phyloP scores from a whole-genome alignment of 768 basidiomycete species.

The Macrolepiota albuminosa region DNA sequence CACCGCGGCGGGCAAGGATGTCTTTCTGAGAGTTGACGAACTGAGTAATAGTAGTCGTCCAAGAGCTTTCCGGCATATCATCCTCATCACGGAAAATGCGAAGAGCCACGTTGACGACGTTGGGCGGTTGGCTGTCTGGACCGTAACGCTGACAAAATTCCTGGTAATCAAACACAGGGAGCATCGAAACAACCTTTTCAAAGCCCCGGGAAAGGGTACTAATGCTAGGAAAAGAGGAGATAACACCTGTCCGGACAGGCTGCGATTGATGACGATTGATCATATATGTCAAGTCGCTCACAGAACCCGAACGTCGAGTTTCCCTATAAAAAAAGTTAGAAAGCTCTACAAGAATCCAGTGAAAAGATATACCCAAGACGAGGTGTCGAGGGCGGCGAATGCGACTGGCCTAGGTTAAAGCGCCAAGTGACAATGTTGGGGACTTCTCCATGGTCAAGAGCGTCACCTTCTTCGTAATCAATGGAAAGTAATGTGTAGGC shows the following conservation, averaged over 20 bases:
- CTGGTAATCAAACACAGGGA: constrained; percentile 67
- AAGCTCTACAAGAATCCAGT: background rate
- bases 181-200: constrained; percentile 60
- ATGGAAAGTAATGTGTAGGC: constrained; percentile 89
- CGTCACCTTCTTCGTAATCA: constrained; percentile 93
- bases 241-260: constrained; percentile 85
- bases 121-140: constrained; percentile 68
- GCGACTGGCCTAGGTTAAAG: constrained; percentile 89
- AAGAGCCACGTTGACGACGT: constrained; percentile 91
- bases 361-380: constrained; percentile 44
- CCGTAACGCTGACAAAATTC: constrained; percentile 80
- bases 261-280: constrained; percentile 84
- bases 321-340: constrained; percentile 32
- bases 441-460: constrained; percentile 75
- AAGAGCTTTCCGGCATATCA: constrained; percentile 71
- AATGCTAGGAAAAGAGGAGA: constrained; percentile 85
- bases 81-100: constrained; percentile 82
- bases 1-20: constrained; percentile 67
- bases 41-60: constrained; percentile 65
- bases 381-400: constrained; percentile 83
- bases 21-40: constrained; percentile 67
- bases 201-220: constrained; percentile 68
- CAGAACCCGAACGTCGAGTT: constrained; percentile 80
- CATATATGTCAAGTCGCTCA: constrained; percentile 93
- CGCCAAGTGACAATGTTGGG: constrained; percentile 86